Conservation (phyloP, 1,284 basidiomycete genomes). For the Apiotrichum laibachii region DNA sequence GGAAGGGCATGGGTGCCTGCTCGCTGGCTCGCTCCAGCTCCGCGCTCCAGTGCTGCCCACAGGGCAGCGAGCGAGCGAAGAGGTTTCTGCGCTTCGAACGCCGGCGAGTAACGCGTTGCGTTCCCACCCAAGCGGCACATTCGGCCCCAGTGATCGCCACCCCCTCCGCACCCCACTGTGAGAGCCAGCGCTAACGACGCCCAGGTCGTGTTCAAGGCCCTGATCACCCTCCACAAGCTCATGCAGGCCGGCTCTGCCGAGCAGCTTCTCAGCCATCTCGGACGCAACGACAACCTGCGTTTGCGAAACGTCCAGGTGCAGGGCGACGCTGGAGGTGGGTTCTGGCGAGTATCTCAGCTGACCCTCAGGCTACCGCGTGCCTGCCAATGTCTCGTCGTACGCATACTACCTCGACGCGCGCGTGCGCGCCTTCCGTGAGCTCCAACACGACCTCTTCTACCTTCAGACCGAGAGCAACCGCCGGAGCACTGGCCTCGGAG, state of each 20-base stretch:
- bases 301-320: constrained; percentile 73
- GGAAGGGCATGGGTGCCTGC: too few species aligned
- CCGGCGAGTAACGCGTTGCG: too few species aligned
- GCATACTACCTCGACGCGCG: constrained; percentile 84
- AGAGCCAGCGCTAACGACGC: background rate
- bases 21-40: too few species aligned
- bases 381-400: constrained; percentile 82
- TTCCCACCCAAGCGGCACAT: too few species aligned
- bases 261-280: constrained; percentile 78
- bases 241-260: constrained; percentile 90
- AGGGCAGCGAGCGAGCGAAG: too few species aligned
- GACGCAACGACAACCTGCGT: constrained; percentile 71
- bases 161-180: too few species aligned
- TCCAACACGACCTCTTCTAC: constrained; percentile 89
- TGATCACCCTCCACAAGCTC: constrained; percentile 91
- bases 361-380: constrained; percentile 69
- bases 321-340: constrained; percentile 17
- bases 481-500: constrained; percentile 51
- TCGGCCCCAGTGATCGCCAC: too few species aligned
- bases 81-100: too few species aligned
- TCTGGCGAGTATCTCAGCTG: background rate
- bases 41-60: too few species aligned
- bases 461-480: constrained; percentile 87
- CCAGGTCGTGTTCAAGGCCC: constrained; percentile 91
- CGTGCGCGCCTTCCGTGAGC: constrained; percentile 82